Conservation (phyloP, 1,284 basidiomycete genomes). For the Ustilago cynodontis region DNA sequence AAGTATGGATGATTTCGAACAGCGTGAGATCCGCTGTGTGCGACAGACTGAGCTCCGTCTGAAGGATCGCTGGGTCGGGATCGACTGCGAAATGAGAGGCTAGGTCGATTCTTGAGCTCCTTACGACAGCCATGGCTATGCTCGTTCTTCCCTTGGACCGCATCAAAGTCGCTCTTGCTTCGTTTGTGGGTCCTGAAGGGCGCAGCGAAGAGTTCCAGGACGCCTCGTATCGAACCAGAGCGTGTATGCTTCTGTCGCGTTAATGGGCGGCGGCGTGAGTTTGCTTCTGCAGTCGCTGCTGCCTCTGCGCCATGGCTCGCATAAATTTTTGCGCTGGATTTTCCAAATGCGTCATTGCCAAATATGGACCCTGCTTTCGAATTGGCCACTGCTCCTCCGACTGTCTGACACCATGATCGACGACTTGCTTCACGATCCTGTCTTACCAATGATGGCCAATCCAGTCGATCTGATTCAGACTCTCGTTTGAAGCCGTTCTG, state of each 20-base stretch:
- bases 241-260: constrained; percentile 25
- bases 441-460: not conserved
- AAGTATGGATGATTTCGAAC: not conserved
- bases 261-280: not conserved
- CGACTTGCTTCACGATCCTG: constrained; percentile 15
- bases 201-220: constrained; percentile 12
- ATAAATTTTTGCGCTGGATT: not conserved
- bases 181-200: constrained; percentile 2
- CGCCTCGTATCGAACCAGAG: constrained; percentile 7
- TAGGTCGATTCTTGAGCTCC: not conserved
- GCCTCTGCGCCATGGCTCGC: not conserved
- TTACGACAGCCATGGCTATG: not conserved
- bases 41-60: not conserved
- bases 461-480: constrained; percentile 2
- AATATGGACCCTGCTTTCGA: constrained; percentile 17
- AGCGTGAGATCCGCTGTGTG: not conserved
- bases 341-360: constrained; percentile 37
- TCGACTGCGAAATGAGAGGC: constrained; percentile 13
- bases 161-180: not conserved
- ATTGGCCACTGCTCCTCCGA: not conserved
- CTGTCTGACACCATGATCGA: constrained; percentile 19
- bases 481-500: not conserved
- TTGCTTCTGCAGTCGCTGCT: constrained; percentile 7
- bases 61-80: not conserved
- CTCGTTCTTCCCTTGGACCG: constrained; percentile 1